A percentile compares a stretch with the other conserved stretches of the same genome.
Conservation (phyloP, 225 moss, liverwort and hornwort species). For the Rhytidiadelphus loreus region DNA sequence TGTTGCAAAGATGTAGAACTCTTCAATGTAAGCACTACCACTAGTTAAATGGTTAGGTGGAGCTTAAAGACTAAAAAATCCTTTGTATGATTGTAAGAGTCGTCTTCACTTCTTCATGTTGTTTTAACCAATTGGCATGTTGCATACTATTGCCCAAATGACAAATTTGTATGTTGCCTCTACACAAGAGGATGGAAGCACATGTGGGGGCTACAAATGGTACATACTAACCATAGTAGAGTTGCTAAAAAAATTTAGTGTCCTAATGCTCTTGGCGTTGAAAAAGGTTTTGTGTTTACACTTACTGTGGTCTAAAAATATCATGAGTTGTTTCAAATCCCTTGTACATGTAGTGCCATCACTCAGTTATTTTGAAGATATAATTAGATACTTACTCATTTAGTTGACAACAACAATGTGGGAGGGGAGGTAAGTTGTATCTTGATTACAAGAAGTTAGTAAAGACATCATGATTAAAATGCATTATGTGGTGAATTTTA, state of each 20-base stretch:
- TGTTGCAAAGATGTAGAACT: background rate
- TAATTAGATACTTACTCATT: background rate
- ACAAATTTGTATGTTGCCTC: background rate
- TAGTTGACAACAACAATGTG: background rate
- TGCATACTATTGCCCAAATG: background rate
- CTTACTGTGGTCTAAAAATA: background rate
- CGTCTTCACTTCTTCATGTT: background rate
- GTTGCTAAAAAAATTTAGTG: background rate
- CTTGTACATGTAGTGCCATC: background rate
- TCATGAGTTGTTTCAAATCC: background rate
- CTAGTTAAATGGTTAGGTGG: fast-evolving
- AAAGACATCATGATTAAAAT: fast-evolving
- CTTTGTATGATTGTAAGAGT: background rate
- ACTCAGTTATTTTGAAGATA: background rate
- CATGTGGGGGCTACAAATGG: background rate
- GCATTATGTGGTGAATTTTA: background rate
- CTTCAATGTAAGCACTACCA: fast-evolving
- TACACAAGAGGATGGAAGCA: background rate
- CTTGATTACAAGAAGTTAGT: background rate
- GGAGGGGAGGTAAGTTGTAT: background rate
- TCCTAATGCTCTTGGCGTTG: background rate
- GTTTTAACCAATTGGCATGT: background rate
- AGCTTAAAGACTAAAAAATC: background rate
- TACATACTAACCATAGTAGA: fast-evolving
- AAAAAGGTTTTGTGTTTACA: fast-evolving